Base-by-base conservation (phyloP, 306 rosid genomes). In the Hippophae gyantsensis region DNA sequence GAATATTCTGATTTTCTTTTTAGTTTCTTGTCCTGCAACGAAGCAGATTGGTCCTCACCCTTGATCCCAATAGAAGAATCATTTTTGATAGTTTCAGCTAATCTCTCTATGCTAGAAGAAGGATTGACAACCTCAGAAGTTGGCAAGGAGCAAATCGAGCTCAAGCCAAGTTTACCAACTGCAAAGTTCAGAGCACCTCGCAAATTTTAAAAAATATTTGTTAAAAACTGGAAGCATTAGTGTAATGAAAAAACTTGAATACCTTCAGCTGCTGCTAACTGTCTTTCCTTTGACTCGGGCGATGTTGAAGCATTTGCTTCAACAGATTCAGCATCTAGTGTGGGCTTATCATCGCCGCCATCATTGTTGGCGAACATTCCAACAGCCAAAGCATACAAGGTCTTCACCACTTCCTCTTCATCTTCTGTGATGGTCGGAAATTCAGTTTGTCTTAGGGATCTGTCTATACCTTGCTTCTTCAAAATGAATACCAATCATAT, bases 391-490 rank as follows among this genome's bases (percentile, higher is more conserved):
- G 92, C 85, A 72, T 69, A 81, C 53, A 89, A 79, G 42, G 95
- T 76, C 71, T 89, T 89, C 13, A 71, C 97, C 43, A 86, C 97
- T 81, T 89, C 97, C 76, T 83, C 85, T 82, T 89, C 97, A 52
- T 89, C 97, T 72, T 89, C 85, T 48, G 97, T 86, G 63, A 89
- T 81, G 59, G 80, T 49, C 64, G 74, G 76, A 63, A 70, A 58
- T 50, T 49, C 73, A 46, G 51, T 69, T 68, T 62, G 70, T 52
- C 59, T 65, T 6, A 9, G 64, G 71, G 78, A 74, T 74, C 70
- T 67, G 27, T 67, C 58, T 46, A 56, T 40, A 61, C 10, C 52
- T 27, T 69, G 81, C 73, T 82, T 81, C 90, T 80, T 61, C 85
- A 57, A 61, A 79, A 79, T 57, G 50, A 70, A 68, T 56, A 55